Percentiles rank a stretch among this genome's conserved stretches.
Evolutionary conservation across 768 basidiomycete species (phyloP).

Genomic region (Suillus luteus): DNA sequence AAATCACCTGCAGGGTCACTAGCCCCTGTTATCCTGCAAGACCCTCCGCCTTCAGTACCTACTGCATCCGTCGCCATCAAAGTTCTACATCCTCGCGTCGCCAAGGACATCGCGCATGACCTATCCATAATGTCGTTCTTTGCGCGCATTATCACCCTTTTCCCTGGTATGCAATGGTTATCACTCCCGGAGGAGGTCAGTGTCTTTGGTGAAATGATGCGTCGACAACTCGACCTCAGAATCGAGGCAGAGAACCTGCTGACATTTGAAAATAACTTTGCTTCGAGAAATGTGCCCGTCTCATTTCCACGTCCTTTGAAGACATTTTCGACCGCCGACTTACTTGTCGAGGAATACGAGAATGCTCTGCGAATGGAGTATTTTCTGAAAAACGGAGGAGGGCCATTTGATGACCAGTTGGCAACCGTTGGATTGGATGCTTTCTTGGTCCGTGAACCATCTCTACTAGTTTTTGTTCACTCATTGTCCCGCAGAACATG

Average conservation of each 20-base stretch:
- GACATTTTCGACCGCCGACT: conserved; percentile 75
- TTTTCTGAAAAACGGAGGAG: conserved; percentile 89
- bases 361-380: conserved; percentile 87
- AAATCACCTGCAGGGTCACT: conserved; percentile 52
- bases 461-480: conserved; percentile 13
- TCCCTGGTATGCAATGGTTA: conserved; percentile 96
- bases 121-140: conserved; percentile 96
- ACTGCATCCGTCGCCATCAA: conserved; percentile 93
- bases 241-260: conserved; percentile 88
- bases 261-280: conserved; percentile 86
- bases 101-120: conserved; percentile 83
- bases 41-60: conserved; percentile 73
- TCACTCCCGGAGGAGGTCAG: conserved; percentile 93
- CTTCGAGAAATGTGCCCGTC: conserved; percentile 74
- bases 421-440: conserved; percentile 94
- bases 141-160: conserved; percentile 68
- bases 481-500: conserved; percentile 73
- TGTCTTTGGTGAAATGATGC: conserved; percentile 97
- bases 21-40: conserved; percentile 46
- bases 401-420: conserved; percentile 85
- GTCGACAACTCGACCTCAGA: conserved; percentile 87
- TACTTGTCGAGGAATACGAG: conserved; percentile 92
- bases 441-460: conserved; percentile 68
- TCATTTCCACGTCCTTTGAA: conserved; percentile 89
- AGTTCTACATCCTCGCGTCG: conserved; percentile 86